phyloP scores from a whole-genome alignment of 2,329 filamentous ascomycete species.

The Coleophoma eucalyptorum region DNA sequence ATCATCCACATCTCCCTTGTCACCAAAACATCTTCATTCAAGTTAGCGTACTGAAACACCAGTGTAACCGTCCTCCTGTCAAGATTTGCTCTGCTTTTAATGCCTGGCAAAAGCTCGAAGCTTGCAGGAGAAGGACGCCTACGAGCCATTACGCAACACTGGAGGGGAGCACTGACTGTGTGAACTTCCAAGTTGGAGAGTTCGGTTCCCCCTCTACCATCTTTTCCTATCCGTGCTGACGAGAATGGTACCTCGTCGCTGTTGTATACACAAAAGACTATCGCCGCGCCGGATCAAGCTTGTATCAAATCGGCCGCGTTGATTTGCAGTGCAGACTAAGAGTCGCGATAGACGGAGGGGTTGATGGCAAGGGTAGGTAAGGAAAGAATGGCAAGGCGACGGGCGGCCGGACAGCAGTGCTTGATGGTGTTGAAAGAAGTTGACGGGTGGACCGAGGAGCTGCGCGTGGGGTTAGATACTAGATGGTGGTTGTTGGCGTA shows the following conservation, averaged over 20 bases:
- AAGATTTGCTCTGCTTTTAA: no score
- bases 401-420: slow-evolving; percentile 5
- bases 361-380: slow-evolving; percentile 17
- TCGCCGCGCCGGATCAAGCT: background rate
- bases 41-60: slow-evolving; percentile 17
- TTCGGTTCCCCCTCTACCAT: slow-evolving; percentile 96
- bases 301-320: slow-evolving; percentile 16
- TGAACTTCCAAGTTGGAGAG: slow-evolving; percentile 99
- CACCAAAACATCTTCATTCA: slow-evolving; percentile 83
- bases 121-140: no score
- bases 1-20: slow-evolving; percentile 94
- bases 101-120: no score
- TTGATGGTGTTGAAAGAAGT: background rate
- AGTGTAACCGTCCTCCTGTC: background rate
- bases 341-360: slow-evolving; percentile 17
- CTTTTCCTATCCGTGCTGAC: slow-evolving; percentile 43
- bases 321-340: slow-evolving; percentile 9
- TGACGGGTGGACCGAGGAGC: slow-evolving; percentile 5
- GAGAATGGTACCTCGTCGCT: slow-evolving; percentile 23
- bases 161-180: slow-evolving; percentile 57
- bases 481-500: slow-evolving; percentile 2
- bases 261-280: background rate
- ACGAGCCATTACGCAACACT: background rate
- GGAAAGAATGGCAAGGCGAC: slow-evolving; percentile 14
- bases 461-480: slow-evolving; percentile 1